Conservation (phyloP, 2,329 filamentous ascomycete genomes). For the Hysterium pulicare region DNA sequence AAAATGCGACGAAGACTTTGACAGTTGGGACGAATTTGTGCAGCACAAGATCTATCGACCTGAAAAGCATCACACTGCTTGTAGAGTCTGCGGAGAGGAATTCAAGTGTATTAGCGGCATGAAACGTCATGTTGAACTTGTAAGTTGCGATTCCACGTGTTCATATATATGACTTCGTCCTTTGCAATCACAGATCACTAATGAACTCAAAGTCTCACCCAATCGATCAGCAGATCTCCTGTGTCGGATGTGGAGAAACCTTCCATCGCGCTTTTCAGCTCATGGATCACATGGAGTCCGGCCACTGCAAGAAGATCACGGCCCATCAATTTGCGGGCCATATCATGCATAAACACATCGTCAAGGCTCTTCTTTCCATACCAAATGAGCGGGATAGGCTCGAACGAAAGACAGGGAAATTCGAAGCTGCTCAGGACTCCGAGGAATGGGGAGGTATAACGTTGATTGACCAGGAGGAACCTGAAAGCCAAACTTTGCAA, state of each 20-base stretch:
- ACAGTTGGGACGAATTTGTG: conserved; percentile 42
- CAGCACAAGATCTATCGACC: conserved; percentile 45
- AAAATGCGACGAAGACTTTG: conserved; percentile 46
- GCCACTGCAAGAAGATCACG: conserved; percentile 46
- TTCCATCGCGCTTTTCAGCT: conserved; percentile 50
- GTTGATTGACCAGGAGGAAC: not conserved
- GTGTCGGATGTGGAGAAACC: conserved; percentile 49
- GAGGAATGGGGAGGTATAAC: conserved; percentile 19
- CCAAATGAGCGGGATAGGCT: conserved; percentile 19
- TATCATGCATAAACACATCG: conserved; percentile 50
- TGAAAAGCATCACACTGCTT: conserved; percentile 48
- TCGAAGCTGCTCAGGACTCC: conserved; percentile 23
- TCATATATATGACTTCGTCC: not conserved
- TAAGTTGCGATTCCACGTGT: conserved; percentile 29
- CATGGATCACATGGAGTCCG: conserved; percentile 54
- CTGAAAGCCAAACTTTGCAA: not conserved
- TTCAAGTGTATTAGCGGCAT: conserved; percentile 53
- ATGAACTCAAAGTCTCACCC: conserved; percentile 47
- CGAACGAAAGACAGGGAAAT: conserved; percentile 26
- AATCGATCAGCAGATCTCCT: conserved; percentile 49
- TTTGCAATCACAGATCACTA: not conserved
- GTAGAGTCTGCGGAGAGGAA: conserved; percentile 55
- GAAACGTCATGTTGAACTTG: conserved; percentile 50
- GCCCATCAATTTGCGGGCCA: conserved; percentile 45
- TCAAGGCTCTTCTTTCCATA: conserved; percentile 31